Percentiles rank a stretch among this genome's conserved stretches.
phyloP scores from a whole-genome alignment of 2,329 filamentous ascomycete species.

The Fusarium subtropicale region DNA sequence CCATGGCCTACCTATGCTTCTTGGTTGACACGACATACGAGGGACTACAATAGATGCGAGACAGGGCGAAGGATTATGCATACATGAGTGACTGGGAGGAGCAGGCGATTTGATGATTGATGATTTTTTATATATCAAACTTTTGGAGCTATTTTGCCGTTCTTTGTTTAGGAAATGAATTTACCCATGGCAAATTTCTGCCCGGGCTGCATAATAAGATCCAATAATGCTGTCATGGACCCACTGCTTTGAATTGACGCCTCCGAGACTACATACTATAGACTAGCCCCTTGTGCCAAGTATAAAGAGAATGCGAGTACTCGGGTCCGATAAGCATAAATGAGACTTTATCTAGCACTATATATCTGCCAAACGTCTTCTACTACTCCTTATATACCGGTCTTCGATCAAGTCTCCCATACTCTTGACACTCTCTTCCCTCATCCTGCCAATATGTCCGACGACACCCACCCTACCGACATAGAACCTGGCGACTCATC shows the following conservation, averaged over 20 bases:
- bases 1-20: background rate
- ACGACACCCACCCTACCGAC: background rate
- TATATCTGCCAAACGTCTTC: accelerated
- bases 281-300: background rate
- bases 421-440: too few species aligned
- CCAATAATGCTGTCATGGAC: background rate
- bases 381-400: too few species aligned
- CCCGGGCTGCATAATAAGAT: background rate
- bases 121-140: background rate
- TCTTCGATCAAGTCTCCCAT: too few species aligned
- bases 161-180: background rate
- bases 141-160: background rate
- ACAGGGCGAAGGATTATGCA: background rate
- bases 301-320: background rate
- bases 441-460: background rate
- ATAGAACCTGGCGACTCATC: background rate
- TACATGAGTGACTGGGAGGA: background rate
- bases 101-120: background rate
- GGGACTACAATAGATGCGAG: background rate
- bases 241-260: background rate
- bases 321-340: background rate
- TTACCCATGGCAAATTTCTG: background rate
- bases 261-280: background rate
- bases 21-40: too few species aligned
- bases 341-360: background rate